A percentile compares a stretch with the other conserved stretches of the same genome.
These are phyloP conservation scores for Cylindrodendrum hubeiense DNA, from an alignment of 2,329 filamentous ascomycete species.

Conservation along the genomic window DNA sequence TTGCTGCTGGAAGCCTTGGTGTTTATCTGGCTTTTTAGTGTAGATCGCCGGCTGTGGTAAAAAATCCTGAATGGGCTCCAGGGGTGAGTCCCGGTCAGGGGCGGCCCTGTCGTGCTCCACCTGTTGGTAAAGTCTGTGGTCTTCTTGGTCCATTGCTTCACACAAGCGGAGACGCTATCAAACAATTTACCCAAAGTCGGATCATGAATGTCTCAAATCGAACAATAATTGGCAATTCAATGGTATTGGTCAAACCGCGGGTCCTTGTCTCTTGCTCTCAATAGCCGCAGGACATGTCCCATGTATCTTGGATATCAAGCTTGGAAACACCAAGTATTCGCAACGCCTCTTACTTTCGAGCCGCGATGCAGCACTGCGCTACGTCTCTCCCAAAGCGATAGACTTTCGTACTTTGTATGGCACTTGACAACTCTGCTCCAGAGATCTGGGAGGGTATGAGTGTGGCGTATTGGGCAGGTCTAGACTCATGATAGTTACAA, in stretches of 20 bases:
- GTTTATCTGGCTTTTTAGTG: background rate
- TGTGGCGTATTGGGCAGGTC: background rate
- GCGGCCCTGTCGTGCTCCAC: background rate
- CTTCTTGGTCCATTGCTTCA: background rate
- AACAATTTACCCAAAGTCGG: background rate
- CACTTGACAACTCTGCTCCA: background rate
- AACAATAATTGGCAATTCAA: background rate
- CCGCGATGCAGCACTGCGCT: too few species aligned
- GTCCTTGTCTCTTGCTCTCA: background rate
- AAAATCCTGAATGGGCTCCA: background rate
- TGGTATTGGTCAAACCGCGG: background rate
- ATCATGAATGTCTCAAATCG: background rate
- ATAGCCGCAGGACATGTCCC: too few species aligned
- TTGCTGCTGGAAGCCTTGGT: background rate
- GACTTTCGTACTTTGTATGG: too few species aligned
- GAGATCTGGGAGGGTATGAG: background rate
- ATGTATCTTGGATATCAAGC: too few species aligned
- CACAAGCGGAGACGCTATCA: background rate
- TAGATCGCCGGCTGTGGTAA: background rate
- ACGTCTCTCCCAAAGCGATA: background rate
- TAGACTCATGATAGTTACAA: constrained; percentile 13
- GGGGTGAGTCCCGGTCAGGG: background rate
- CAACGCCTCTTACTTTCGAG: too few species aligned
- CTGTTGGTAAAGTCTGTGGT: background rate
- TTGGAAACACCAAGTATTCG: too few species aligned